Base-by-base conservation (phyloP, 805 yeast genomes). In the Saccharomycopsis capsularis region DNA sequence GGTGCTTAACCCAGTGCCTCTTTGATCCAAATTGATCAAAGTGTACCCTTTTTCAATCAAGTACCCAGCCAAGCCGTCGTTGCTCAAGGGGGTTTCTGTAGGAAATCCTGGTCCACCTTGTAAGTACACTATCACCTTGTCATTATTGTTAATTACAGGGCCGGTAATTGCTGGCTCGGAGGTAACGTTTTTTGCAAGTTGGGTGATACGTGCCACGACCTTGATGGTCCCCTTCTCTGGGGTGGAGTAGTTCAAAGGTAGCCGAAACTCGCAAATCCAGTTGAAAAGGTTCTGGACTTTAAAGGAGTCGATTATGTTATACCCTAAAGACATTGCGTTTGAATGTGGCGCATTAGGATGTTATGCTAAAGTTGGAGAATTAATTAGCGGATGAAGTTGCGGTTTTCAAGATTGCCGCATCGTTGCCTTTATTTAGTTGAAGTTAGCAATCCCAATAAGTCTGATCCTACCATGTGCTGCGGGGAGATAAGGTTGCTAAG, bases 51-150 rank as follows among this genome's bases (percentile, higher is more conserved):
- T 60, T 13, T 68, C 70, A 7, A 73, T 35, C 42, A 73, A 59
- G 25, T 60, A 64, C 40, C 71, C 68, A n/a, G 68, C 62, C 42
- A 57, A 59, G 1, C 71, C 69, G 1, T 67, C 56, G 44, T 65
- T 64, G 4, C 68, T 50, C 22, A 63, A 55, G 2, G 76, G 75
- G 2, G 67, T 67, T 4, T 61, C 51, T 18, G 59, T 40, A 18
- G 37, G 71, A 47, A 69, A 73, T 1, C 81, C 81, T 0, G 81
- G 81, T 0, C 81, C 81, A 9, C 81, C 81, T 58, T 75, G 79
- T 35, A 76, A 56, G 52, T 63, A 76, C 19, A 69, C 62, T 5
- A 73, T 59, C 3, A 71, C 54, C 53, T 72, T 70, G 0, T 46
- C 46, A n/a, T 42, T 21, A 9, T 38, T 34, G 29, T 41, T 32